These are phyloP conservation scores for Fusarium secorum DNA, from an alignment of 2,329 filamentous ascomycete genomes.

Conservation along the genomic window DNA sequence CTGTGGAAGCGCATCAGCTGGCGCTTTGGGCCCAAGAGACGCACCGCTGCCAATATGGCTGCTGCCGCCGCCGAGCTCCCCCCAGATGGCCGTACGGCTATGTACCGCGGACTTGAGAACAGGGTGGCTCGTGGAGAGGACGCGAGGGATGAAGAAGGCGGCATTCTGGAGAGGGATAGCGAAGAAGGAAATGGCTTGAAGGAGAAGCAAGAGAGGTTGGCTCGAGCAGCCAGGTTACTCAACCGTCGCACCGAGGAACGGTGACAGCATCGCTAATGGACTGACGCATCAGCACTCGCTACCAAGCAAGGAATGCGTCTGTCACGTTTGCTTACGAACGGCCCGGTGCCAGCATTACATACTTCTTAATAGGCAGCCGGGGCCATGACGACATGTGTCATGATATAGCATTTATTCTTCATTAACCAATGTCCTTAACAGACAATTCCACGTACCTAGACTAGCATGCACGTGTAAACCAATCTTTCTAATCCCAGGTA, in stretches of 20 bases:
- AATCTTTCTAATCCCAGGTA: constrained; percentile 18
- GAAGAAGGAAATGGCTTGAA: constrained; percentile 41
- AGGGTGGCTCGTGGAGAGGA: constrained; percentile 28
- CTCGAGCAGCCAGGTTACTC: constrained; percentile 52
- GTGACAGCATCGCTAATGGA: constrained; percentile 9
- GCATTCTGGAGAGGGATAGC: constrained; percentile 40
- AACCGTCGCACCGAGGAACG: constrained; percentile 30
- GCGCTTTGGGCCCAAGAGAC: constrained; percentile 37
- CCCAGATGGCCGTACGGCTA: constrained; percentile 45
- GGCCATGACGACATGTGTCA: constrained; percentile 42
- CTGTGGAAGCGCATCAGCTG: constrained; percentile 43
- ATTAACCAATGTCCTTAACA: constrained; percentile 40
- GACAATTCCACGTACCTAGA: constrained; percentile 19
- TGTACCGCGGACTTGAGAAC: constrained; percentile 46
- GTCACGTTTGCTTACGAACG: constrained; percentile 23
- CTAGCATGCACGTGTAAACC: constrained; percentile 18
- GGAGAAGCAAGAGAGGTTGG: constrained; percentile 51
- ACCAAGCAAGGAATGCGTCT: not conserved
- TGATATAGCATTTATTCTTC: constrained; percentile 44
- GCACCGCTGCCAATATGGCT: constrained; percentile 26
- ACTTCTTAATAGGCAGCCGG: constrained; percentile 35
- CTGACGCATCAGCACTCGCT: not conserved
- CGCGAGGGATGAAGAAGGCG: constrained; percentile 31
- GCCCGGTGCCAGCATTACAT: constrained; percentile 31
- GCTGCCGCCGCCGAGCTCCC: constrained; percentile 35